Percentiles rank a stretch among this genome's conserved stretches.
Conservation (phyloP, 257 asterid species). For the Sherardia arvensis region DNA sequence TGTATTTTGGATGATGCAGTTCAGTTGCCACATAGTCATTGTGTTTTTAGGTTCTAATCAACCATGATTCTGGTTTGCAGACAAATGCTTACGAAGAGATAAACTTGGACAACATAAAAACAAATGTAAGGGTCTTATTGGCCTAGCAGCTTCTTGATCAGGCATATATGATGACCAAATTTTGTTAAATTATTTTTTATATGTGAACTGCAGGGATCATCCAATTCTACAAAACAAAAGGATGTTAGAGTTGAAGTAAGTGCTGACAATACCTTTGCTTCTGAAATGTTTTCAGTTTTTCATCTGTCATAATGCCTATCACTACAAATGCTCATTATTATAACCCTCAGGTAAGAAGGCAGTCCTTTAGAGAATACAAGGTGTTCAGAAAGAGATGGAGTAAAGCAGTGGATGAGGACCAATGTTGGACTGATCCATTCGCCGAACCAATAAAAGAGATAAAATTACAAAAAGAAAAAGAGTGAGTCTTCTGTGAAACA, state of each 20-base stretch:
- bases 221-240: conserved; percentile 9
- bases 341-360: conserved; percentile 57
- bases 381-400: conserved; percentile 60
- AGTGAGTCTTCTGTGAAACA: neutral
- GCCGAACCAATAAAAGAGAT: conserved; percentile 25
- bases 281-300: neutral
- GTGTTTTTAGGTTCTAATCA: neutral
- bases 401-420: conserved; percentile 41
- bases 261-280: neutral
- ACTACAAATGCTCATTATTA: neutral
- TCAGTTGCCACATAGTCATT: neutral
- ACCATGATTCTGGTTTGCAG: conserved; percentile 2
- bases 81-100: neutral
- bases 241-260: conserved; percentile 61
- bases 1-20: neutral
- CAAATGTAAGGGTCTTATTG: conserved; percentile 4
- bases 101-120: neutral
- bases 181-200: neutral
- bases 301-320: neutral
- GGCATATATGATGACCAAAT: neutral
- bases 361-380: conserved; percentile 64
- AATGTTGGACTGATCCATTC: conserved; percentile 53
- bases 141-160: neutral
- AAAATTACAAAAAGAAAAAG: neutral
- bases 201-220: conserved; percentile 27